Evolutionary conservation across 1,284 basidiomycete genomes (phyloP), one percentile per base, ranked within the genome.

Genomic region (Puccinia coronata): DNA sequence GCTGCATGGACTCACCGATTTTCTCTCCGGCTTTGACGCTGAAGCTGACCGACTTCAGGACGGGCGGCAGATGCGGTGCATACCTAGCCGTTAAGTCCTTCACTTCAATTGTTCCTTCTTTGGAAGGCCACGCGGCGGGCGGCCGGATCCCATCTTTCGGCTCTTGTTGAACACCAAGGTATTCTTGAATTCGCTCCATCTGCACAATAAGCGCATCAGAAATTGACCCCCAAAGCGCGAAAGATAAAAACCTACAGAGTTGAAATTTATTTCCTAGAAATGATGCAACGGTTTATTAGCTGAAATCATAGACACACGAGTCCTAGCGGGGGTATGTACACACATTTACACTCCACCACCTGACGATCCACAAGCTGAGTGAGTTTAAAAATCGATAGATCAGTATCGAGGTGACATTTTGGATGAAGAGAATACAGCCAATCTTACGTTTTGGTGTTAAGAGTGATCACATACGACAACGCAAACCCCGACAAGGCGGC

Each of bases 121-220:
- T 71, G 28, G 85, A 84, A 20, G 86, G 86, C 86, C 86, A 86
- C 73, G 85, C 84, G 5, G 85, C 86, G 12, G 85, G 85, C 16
- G 86, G 85, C 75, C 83, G 82, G 36, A 74, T 67, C 3, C 85
- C 84, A 18, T 74, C 73, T 61, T 83, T 83, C 9, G 72, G 39
- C 82, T 86, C 86, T 49, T 85, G 81, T 47, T 84, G 82, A 39
- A 86, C 78, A 0, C 82, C 80, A 20, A 86, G 83, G 63, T 86
- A 86, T 75, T 86, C 85, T 70, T 83, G 84, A 69, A 86, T 83
- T 28, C 85, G 82, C 82, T 86, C 85, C 34, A 80, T 49, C 63
- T 78, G 20, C 39, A n/a, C n/a, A 31, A 55, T 36, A 6, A 55
- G 9, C 12, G 16, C 20, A 61, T 9, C 47, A n/a, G 49, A n/a